Conservation (phyloP, 306 rosid genomes). For the Myrica gale region DNA sequence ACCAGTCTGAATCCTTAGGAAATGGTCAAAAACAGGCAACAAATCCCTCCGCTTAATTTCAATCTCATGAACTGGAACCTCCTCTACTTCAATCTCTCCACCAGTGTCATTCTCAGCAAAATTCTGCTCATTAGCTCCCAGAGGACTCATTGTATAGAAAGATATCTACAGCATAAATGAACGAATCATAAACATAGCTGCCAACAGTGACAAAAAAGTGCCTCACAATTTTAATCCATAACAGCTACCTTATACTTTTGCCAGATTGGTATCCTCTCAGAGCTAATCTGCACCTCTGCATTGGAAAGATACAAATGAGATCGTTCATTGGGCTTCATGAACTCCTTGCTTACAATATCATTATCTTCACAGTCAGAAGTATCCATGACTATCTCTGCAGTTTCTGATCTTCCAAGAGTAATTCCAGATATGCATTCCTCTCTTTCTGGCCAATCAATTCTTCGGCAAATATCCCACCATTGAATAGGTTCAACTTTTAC, state of each 20-base stretch:
- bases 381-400: slow-evolving; percentile 44
- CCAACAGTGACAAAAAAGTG: slow-evolving; percentile 23
- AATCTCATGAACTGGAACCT: slow-evolving; percentile 55
- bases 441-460: slow-evolving; percentile 83
- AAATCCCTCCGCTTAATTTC: slow-evolving; percentile 80
- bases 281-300: slow-evolving; percentile 81
- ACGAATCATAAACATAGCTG: slow-evolving; percentile 29
- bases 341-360: slow-evolving; percentile 43
- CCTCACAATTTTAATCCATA: slow-evolving; percentile 25
- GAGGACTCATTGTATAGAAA: slow-evolving; percentile 56
- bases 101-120: slow-evolving; percentile 30
- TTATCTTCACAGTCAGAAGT: slow-evolving; percentile 50
- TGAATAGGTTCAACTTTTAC: slow-evolving; percentile 90
- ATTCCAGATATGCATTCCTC: slow-evolving; percentile 61
- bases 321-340: slow-evolving; percentile 40
- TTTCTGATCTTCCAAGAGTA: slow-evolving; percentile 42
- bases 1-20: slow-evolving; percentile 55
- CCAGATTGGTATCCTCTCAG: slow-evolving; percentile 91
- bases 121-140: slow-evolving; percentile 45
- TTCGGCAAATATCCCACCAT: slow-evolving; percentile 96
- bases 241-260: slow-evolving; percentile 69
- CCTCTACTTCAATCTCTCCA: slow-evolving; percentile 89
- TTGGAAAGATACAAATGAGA: slow-evolving; percentile 69
- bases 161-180: slow-evolving; percentile 51
- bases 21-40: slow-evolving; percentile 76